These are phyloP conservation scores for Dichomitus squalens DNA, from an alignment of 1,284 basidiomycete species.

Conservation along the genomic window DNA sequence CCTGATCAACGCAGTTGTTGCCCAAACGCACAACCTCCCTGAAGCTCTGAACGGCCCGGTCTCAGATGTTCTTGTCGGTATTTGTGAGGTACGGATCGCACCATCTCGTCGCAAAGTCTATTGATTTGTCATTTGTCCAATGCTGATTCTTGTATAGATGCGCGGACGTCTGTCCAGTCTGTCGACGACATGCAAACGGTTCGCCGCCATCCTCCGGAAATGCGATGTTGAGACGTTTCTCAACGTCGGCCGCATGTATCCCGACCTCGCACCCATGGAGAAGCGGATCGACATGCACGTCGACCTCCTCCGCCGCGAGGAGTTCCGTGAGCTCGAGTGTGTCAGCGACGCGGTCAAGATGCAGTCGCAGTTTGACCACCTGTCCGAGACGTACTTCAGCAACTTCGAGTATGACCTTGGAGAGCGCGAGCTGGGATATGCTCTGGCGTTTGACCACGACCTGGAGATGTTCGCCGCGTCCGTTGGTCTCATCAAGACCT, in stretches of 20 bases:
- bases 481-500: constrained; percentile 85
- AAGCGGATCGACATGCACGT: constrained; percentile 92
- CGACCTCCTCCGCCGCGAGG: constrained; percentile 80
- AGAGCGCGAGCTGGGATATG: constrained; percentile 86
- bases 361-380: constrained; percentile 88
- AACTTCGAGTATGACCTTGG: constrained; percentile 83
- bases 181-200: constrained; percentile 84
- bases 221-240: constrained; percentile 86
- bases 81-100: constrained; percentile 74
- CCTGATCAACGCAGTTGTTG: constrained; percentile 80
- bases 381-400: constrained; percentile 83
- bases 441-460: constrained; percentile 82
- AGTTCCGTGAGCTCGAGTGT: constrained; percentile 92
- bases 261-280: constrained; percentile 87
- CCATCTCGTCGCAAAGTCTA: background rate
- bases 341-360: constrained; percentile 89
- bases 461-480: constrained; percentile 92
- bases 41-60: constrained; percentile 80
- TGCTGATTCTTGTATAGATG: constrained; percentile 50
- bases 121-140: background rate
- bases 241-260: constrained; percentile 80
- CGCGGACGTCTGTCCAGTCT: constrained; percentile 80
- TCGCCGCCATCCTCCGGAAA: constrained; percentile 77
- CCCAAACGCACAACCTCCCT: constrained; percentile 80
- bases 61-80: constrained; percentile 81